phyloP scores from a whole-genome alignment of 2,329 filamentous ascomycete species.

The Tolypocladium amazonense region DNA sequence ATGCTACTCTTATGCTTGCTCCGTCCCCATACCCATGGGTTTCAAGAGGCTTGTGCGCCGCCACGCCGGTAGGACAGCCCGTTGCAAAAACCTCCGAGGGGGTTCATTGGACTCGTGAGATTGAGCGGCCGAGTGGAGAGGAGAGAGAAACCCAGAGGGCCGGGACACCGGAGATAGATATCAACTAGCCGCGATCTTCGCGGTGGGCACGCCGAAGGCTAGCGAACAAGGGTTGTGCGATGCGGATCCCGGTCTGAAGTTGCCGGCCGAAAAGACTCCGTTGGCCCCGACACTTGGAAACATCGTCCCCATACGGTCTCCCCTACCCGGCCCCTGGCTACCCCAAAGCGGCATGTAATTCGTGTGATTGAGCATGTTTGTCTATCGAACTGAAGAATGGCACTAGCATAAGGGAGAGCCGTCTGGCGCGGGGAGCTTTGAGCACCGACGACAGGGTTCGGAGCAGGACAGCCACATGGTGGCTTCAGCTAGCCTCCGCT shows the following conservation, averaged over 20 bases:
- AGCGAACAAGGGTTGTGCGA: not conserved
- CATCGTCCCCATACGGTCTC: not conserved
- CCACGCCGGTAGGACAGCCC: not conserved
- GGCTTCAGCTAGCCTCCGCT: not conserved
- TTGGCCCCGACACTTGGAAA: not conserved
- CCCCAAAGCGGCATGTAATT: not conserved
- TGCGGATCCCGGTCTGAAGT: not conserved
- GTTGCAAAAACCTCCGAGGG: not conserved
- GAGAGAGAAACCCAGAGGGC: not conserved
- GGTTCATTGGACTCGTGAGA: not conserved
- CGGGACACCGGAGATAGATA: not conserved
- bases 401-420: not conserved
- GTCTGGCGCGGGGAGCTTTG: not conserved
- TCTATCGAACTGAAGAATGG: not conserved
- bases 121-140: not conserved
- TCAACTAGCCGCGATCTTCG: not conserved
- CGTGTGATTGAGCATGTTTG: not conserved
- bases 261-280: not conserved
- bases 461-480: not conserved
- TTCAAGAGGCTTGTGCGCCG: not conserved
- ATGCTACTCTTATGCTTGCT: not conserved
- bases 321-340: not conserved
- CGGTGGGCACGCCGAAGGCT: not conserved
- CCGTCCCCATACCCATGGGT: not conserved
- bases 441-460: not conserved